Evolutionary conservation across 495 filamentous ascomycete species (phyloP).

Genomic region (Halenospora varia): DNA sequence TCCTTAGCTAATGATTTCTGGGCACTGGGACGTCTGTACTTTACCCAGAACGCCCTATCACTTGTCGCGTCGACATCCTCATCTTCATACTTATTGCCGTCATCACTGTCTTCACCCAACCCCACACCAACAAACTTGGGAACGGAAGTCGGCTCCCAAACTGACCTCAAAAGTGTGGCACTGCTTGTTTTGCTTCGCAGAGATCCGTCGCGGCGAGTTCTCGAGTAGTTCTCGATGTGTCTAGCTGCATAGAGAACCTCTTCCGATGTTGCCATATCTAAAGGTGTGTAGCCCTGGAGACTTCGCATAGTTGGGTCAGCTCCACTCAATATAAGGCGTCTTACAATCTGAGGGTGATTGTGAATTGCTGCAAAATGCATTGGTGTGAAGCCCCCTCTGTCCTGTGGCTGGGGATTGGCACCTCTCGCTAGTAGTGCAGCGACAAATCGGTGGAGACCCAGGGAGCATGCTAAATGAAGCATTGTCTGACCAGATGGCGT

Average conservation of each 20-base stretch:
- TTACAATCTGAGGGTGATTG: slow-evolving; percentile 69
- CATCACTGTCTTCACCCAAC: slow-evolving; percentile 32
- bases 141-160: slow-evolving; percentile 50
- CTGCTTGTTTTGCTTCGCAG: slow-evolving; percentile 61
- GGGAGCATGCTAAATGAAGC: slow-evolving; percentile 73
- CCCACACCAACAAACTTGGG: slow-evolving; percentile 37
- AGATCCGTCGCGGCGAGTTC: slow-evolving; percentile 46
- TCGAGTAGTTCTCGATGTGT: slow-evolving; percentile 52
- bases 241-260: slow-evolving; percentile 50
- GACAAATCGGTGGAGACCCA: slow-evolving; percentile 72
- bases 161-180: slow-evolving; percentile 57
- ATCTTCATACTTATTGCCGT: slow-evolving; percentile 30
- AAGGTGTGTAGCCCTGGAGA: slow-evolving; percentile 64
- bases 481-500: slow-evolving; percentile 70
- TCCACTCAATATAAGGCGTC: slow-evolving; percentile 66
- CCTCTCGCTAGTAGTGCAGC: slow-evolving; percentile 77
- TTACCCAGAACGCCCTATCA: slow-evolving; percentile 35
- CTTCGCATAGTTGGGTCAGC: slow-evolving; percentile 69
- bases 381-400: slow-evolving; percentile 78
- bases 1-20: slow-evolving; percentile 40
- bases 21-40: slow-evolving; percentile 34
- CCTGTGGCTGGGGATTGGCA: slow-evolving; percentile 69
- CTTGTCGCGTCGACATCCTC: slow-evolving; percentile 31
- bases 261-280: slow-evolving; percentile 65
- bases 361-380: slow-evolving; percentile 82